Conservation (phyloP, 1,139 yeast genomes). For the Taphrina sp. region DNA sequence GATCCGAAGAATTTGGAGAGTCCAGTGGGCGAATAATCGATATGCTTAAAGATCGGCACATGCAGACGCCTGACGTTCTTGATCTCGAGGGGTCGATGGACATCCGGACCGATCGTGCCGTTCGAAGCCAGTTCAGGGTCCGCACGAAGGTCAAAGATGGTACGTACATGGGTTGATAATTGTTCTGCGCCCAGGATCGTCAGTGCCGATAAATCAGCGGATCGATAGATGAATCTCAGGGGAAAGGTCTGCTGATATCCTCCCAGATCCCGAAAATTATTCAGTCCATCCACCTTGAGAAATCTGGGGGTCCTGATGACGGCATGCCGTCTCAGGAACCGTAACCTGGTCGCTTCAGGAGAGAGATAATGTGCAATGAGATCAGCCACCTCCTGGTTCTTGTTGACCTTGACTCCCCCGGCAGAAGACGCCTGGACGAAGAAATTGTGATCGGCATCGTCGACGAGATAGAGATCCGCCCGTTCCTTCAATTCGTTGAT, state of each 20-base stretch:
- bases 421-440: conserved; percentile 49
- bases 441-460: conserved; percentile 77
- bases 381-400: conserved; percentile 57
- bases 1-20: conserved; percentile 56
- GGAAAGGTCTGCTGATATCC: conserved; percentile 55
- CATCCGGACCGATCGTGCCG: conserved; percentile 43
- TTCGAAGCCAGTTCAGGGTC: conserved; percentile 56
- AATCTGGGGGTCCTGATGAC: conserved; percentile 52
- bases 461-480: conserved; percentile 60
- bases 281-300: conserved; percentile 69
- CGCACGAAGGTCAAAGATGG: conserved; percentile 70
- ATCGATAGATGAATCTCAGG: conserved; percentile 59
- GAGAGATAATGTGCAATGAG: conserved; percentile 55
- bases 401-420: conserved; percentile 46
- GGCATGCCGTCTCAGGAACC: conserved; percentile 51
- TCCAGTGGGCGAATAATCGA: conserved; percentile 65
- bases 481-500: conserved; percentile 58
- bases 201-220: conserved; percentile 59
- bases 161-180: conserved; percentile 50
- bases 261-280: conserved; percentile 77
- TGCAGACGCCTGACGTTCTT: conserved; percentile 45
- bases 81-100: background rate
- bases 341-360: conserved; percentile 52
- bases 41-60: conserved; percentile 57
- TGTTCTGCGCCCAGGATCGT: conserved; percentile 50